A percentile compares a stretch with the other conserved stretches of the same genome.
These are phyloP conservation scores for Erysimum pusillum DNA, from an alignment of 441 rosid species.

Conservation along the genomic window DNA sequence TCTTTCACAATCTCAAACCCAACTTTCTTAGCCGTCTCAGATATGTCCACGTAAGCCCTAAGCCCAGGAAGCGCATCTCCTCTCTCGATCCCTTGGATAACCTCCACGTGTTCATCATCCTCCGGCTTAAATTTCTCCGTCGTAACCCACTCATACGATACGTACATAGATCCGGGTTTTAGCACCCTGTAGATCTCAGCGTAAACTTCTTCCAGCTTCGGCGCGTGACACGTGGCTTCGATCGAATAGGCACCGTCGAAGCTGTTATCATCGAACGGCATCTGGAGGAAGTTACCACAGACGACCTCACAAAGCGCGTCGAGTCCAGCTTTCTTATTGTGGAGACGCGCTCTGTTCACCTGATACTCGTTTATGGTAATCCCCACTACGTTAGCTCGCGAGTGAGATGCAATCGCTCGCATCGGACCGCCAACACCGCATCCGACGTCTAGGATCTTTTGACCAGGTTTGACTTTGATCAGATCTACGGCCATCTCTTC, in stretches of 20 bases:
- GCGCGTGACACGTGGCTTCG: constrained; percentile 97
- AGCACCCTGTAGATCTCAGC: constrained; percentile 79
- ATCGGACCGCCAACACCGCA: constrained; percentile 97
- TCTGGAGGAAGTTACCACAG: constrained; percentile 82
- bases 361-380: constrained; percentile 96
- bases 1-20: constrained; percentile 88
- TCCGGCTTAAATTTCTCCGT: constrained; percentile 64
- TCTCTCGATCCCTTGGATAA: constrained; percentile 88
- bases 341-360: constrained; percentile 64
- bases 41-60: constrained; percentile 65
- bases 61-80: constrained; percentile 91
- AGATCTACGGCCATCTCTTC: constrained; percentile 88
- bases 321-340: constrained; percentile 86
- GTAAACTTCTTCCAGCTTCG: constrained; percentile 81
- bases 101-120: constrained; percentile 68
- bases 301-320: constrained; percentile 85
- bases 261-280: constrained; percentile 76
- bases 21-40: constrained; percentile 66
- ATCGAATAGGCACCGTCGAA: constrained; percentile 97
- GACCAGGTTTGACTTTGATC: constrained; percentile 62
- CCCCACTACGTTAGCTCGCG: constrained; percentile 79
- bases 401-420: constrained; percentile 93
- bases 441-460: constrained; percentile 77
- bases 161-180: constrained; percentile 83
- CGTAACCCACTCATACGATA: constrained; percentile 94